Evolutionary conservation across 495 filamentous ascomycete genomes (phyloP).

Genomic region (Melanomma pulvis-pyrius): DNA sequence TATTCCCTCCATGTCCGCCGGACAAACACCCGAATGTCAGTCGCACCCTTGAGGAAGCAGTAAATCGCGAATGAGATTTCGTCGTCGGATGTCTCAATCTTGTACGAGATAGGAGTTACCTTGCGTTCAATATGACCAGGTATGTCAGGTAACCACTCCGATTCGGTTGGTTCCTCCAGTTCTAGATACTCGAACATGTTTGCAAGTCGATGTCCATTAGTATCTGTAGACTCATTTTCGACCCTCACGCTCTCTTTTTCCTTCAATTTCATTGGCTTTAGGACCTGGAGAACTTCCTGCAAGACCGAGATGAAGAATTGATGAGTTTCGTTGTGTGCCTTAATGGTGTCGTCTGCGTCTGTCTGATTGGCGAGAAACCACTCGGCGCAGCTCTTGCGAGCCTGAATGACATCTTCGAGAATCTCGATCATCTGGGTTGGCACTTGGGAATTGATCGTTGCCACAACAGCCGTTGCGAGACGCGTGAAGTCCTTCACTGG

Average conservation of each 20-base stretch:
- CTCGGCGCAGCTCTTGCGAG: background rate
- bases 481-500: background rate
- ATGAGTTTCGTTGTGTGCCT: conserved; percentile 4
- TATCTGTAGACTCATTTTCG: background rate
- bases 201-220: background rate
- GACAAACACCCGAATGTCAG: conserved; percentile 10
- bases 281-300: background rate
- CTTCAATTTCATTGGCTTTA: background rate
- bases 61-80: conserved; percentile 10
- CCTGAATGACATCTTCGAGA: background rate
- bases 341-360: background rate
- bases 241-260: background rate
- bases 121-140: background rate
- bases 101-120: background rate
- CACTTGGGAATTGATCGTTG: too few relatives aligned
- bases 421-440: background rate
- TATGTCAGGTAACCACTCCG: background rate
- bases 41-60: conserved; percentile 8
- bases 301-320: conserved; percentile 4
- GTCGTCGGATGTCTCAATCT: background rate
- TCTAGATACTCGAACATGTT: background rate
- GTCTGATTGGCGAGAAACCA: background rate
- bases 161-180: background rate
- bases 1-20: conserved; percentile 9
- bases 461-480: background rate